Evolutionary conservation across 2,329 filamentous ascomycete genomes (phyloP).

Genomic region (Phialemonium atrogriseum): DNA sequence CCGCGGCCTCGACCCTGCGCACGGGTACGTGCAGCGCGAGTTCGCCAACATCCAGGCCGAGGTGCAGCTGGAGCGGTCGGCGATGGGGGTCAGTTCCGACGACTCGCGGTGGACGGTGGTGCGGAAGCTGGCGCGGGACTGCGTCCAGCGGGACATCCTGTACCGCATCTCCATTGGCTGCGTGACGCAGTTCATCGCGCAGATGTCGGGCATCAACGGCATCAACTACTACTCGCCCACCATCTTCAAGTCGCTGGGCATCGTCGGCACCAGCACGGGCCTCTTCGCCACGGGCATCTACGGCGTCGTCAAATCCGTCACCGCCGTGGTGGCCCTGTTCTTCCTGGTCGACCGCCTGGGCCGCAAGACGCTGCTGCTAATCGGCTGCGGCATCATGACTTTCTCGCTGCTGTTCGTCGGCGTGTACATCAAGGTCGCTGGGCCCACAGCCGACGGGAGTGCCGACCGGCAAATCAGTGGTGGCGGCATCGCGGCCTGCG

Average conservation of each 20-base stretch:
- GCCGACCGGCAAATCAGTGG: slow-evolving; percentile 39
- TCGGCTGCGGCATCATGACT: slow-evolving; percentile 50
- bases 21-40: slow-evolving; percentile 53
- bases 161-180: slow-evolving; percentile 62
- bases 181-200: slow-evolving; percentile 60
- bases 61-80: slow-evolving; percentile 50
- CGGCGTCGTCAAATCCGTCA: slow-evolving; percentile 61
- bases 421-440: slow-evolving; percentile 50
- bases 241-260: slow-evolving; percentile 62
- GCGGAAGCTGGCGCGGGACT: slow-evolving; percentile 59
- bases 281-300: slow-evolving; percentile 68
- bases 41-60: slow-evolving; percentile 56
- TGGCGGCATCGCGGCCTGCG: slow-evolving; percentile 57
- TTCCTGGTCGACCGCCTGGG: slow-evolving; percentile 73
- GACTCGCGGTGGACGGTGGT: slow-evolving; percentile 55
- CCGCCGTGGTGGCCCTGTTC: slow-evolving; percentile 58
- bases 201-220: slow-evolving; percentile 62
- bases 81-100: slow-evolving; percentile 25
- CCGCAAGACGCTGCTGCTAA: slow-evolving; percentile 55
- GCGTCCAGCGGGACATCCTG: slow-evolving; percentile 59
- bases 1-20: slow-evolving; percentile 47
- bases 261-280: slow-evolving; percentile 56
- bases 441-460: slow-evolving; percentile 42
- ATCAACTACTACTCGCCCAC: slow-evolving; percentile 70
- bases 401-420: slow-evolving; percentile 55